A percentile compares a stretch with the other conserved stretches of the same genome.
Evolutionary conservation across 345 rosid species (phyloP).

Genomic region (Dovyalis caffra): DNA sequence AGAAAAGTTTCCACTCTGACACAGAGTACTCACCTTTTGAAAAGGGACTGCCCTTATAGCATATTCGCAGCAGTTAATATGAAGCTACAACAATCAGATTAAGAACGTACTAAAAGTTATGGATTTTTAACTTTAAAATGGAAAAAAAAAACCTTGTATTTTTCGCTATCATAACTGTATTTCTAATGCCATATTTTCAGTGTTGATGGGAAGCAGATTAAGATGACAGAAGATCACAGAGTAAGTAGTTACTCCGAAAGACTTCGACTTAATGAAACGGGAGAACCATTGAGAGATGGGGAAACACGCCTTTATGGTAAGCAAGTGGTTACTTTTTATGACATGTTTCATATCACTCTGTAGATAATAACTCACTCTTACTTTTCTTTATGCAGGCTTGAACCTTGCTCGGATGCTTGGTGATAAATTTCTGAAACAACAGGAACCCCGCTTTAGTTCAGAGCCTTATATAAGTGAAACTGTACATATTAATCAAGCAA

Average conservation of each 20-base stretch:
- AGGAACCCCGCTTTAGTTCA: constrained; percentile 78
- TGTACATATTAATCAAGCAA: constrained; percentile 54
- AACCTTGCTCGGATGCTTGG: constrained; percentile 97
- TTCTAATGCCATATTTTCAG: constrained; percentile 40
- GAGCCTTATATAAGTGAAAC: constrained; percentile 81
- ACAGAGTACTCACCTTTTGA: background rate
- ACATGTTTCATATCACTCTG: background rate
- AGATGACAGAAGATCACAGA: constrained; percentile 93
- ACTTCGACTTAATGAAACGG: constrained; percentile 56
- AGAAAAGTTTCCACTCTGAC: background rate
- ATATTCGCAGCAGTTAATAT: background rate
- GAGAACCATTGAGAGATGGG: constrained; percentile 74
- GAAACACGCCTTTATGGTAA: constrained; percentile 77
- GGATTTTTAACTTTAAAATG: background rate
- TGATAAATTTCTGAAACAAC: constrained; percentile 89
- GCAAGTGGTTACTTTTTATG: background rate
- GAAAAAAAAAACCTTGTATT: background rate
- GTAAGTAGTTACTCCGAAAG: constrained; percentile 68
- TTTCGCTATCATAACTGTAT: background rate
- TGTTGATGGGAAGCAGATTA: constrained; percentile 65
- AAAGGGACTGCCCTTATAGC: background rate
- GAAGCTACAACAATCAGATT: background rate
- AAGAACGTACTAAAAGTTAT: background rate
- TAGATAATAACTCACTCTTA: background rate
- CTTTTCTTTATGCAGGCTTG: constrained; percentile 50